Evolutionary conservation across 371 early-diverging fungal species (phyloP).

Genomic region (Mortierella sp.): DNA sequence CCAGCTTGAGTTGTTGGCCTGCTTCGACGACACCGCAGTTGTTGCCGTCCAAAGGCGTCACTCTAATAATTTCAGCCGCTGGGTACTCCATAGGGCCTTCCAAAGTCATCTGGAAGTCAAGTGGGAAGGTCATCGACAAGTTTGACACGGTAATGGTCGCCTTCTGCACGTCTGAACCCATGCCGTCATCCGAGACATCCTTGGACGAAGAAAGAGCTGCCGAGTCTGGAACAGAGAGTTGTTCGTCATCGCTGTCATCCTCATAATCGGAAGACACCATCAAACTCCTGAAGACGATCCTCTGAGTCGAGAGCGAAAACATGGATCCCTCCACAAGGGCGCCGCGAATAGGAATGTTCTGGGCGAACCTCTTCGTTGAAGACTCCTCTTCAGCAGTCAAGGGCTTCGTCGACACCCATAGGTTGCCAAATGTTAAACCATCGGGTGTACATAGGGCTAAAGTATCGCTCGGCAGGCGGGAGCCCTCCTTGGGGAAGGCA

Average conservation of each 20-base stretch:
- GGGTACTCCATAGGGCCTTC: slow-evolving; percentile 86
- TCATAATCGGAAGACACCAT: slow-evolving; percentile 58
- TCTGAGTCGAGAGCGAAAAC: slow-evolving; percentile 74
- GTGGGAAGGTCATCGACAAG: slow-evolving; percentile 71
- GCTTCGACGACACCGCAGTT: slow-evolving; percentile 71
- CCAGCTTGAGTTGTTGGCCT: slow-evolving; percentile 67
- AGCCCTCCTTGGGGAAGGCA: slow-evolving; percentile 73
- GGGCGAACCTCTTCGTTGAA: slow-evolving; percentile 57
- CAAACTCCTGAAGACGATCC: slow-evolving; percentile 72
- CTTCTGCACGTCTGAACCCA: slow-evolving; percentile 52
- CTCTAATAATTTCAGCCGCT: slow-evolving; percentile 69
- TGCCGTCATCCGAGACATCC: slow-evolving; percentile 61
- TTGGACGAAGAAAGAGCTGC: slow-evolving; percentile 60
- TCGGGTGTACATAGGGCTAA: slow-evolving; percentile 68
- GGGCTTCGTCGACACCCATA: slow-evolving; percentile 73
- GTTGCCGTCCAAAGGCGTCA: slow-evolving; percentile 68
- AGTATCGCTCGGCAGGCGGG: slow-evolving; percentile 68
- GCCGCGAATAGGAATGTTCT: slow-evolving; percentile 80
- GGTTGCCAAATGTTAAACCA: slow-evolving; percentile 71
- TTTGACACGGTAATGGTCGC: slow-evolving; percentile 73
- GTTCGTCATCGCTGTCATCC: slow-evolving; percentile 57
- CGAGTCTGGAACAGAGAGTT: slow-evolving; percentile 34
- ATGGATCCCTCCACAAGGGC: slow-evolving; percentile 75
- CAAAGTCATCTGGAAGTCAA: slow-evolving; percentile 76
- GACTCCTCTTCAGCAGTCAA: slow-evolving; percentile 49